Evolutionary conservation across 345 rosid species (phyloP).

Genomic region (Euclidium syriacum): DNA sequence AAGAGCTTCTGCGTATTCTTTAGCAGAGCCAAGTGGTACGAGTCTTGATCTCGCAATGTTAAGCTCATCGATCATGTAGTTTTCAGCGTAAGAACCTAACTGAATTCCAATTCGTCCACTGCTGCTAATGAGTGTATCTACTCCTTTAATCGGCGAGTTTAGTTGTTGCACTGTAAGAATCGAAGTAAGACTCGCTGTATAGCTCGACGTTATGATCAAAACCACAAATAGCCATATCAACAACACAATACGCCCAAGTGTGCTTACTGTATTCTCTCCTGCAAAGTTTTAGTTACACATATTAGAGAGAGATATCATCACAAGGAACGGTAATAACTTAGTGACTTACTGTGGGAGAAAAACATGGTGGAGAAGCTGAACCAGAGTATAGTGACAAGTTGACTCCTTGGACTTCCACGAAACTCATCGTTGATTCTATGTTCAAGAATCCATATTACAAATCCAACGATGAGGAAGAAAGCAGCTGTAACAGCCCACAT

Average conservation of each 20-base stretch:
- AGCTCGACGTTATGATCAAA: constrained; percentile 84
- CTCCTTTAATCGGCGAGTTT: constrained; percentile 80
- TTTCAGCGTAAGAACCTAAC: constrained; percentile 75
- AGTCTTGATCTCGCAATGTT: constrained; percentile 69
- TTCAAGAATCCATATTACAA: constrained; percentile 87
- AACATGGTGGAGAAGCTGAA: constrained; percentile 91
- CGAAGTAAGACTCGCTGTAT: constrained; percentile 94
- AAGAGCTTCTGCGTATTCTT: constrained; percentile 71
- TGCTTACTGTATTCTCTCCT: constrained; percentile 84
- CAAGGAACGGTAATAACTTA: neutral
- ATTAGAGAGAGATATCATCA: neutral
- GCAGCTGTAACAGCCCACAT: constrained; percentile 83
- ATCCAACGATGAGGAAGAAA: constrained; percentile 71
- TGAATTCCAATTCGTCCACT: constrained; percentile 58
- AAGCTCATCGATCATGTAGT: constrained; percentile 70
- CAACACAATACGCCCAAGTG: constrained; percentile 76
- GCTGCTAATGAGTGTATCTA: constrained; percentile 62
- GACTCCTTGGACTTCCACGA: constrained; percentile 78
- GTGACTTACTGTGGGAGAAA: constrained; percentile 74
- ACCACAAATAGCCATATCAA: constrained; percentile 90
- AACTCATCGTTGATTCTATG: constrained; percentile 85
- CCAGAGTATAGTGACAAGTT: constrained; percentile 66
- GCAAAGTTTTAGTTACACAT: constrained; percentile 27
- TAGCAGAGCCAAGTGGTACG: constrained; percentile 70
- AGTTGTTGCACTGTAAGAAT: constrained; percentile 85